A percentile compares a stretch with the other conserved stretches of the same genome.
These are phyloP conservation scores for Collybia sordida DNA, from an alignment of 768 basidiomycete genomes.

Conservation along the genomic window DNA sequence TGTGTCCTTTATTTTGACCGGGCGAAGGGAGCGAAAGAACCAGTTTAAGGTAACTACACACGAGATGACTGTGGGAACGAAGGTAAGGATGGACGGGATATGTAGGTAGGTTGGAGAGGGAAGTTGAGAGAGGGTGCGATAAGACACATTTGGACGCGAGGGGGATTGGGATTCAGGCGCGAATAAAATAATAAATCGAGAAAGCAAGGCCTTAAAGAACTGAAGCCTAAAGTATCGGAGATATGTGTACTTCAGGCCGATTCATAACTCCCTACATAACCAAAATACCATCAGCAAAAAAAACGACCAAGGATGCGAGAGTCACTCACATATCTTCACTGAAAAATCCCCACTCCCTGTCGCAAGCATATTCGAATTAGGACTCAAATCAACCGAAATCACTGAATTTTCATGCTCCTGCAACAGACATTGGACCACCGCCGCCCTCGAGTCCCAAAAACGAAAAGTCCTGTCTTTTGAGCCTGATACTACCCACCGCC, in stretches of 20 bases:
- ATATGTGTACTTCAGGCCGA: neutral
- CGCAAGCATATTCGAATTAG: conserved; percentile 43
- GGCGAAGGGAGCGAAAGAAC: too few species aligned
- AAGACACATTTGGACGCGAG: too few species aligned
- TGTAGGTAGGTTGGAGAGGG: too few species aligned
- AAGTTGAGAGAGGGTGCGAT: too few species aligned
- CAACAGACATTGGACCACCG: conserved; percentile 87
- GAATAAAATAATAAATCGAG: neutral
- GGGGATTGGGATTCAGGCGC: neutral
- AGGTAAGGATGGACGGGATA: too few species aligned
- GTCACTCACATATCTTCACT: conserved; percentile 50
- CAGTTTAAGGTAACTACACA: too few species aligned
- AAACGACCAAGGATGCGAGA: too few species aligned
- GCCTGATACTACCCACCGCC: conserved; percentile 92
- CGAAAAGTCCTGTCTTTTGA: conserved; percentile 94
- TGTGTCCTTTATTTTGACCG: too few species aligned
- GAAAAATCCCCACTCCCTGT: conserved; percentile 57
- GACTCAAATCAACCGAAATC: conserved; percentile 50
- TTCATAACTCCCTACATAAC: neutral
- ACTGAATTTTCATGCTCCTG: conserved; percentile 62
- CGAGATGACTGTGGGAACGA: too few species aligned
- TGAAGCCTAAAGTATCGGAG: too few species aligned
- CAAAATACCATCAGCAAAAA: too few species aligned
- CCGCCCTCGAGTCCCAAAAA: conserved; percentile 82
- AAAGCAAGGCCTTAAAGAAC: neutral